Evolutionary conservation across 73 alveolate species (phyloP), one percentile per base, ranked within the genome.

Genomic region (Durusdinium trenchii): DNA sequence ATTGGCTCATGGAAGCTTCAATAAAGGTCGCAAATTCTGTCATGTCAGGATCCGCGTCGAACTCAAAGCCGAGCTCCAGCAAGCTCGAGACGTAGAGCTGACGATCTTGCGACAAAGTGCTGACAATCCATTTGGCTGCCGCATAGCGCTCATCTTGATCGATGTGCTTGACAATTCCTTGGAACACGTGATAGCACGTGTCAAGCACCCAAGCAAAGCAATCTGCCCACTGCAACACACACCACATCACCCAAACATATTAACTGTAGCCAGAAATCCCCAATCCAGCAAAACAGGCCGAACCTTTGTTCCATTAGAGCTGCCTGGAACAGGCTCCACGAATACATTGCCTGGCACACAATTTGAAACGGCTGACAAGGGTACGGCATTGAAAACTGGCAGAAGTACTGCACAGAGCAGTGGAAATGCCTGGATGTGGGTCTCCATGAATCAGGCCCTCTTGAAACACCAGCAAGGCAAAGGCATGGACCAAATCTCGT

Each of bases 391-490:
- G 36, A 36, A 20, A 28, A 36, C 83, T n/a, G 85, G 28, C 35
- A 9, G 35, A 36, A 30, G 85, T 73, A 73, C 50, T 36, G 28
- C 52, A 35, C 52, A 26, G 43, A 3, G 40, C 86, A 38, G 23
- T 57, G 35, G 9, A 10, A 73, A 73, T 32, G 52, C 10, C 85
- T 90, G 96, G 96, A 50, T 90, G 96, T 43, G 96, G 96, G 48
- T 90, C 96, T 67, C 96, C 96, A 36, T 90, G 96, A 14, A 90
- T 90, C 52, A 90, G 86, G 96, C 96, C 96, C 83, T 90, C 96
- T 38, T 90, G 87, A 73, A 90, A 90, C 12, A 90, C 87, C 87
- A 90, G 87, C 45, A 90, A 40, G 26, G 96, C 96, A 67, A 90
- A 90, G 86, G 96, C 96, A 48, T 90, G 86, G 28, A 90, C 96